phyloP scores from a whole-genome alignment of 345 rosid genomes.

The Aurinia saxatilis region DNA sequence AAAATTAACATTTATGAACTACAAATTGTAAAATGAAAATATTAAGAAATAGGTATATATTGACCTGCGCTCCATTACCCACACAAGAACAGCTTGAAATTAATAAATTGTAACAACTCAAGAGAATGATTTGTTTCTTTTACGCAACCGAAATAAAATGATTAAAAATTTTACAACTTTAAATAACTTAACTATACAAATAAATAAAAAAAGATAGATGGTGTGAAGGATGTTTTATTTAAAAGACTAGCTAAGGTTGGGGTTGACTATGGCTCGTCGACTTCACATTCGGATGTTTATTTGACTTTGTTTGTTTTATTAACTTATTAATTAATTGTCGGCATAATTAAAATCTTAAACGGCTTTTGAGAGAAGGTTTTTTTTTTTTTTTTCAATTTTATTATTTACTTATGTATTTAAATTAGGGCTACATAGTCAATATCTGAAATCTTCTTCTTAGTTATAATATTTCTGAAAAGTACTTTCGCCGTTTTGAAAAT shows the following conservation, averaged over 20 bases:
- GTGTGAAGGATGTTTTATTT: conserved; percentile 6
- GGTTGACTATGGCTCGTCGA: conserved; percentile 19
- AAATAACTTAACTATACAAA: not conserved
- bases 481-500: too few species aligned
- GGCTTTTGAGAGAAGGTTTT: not conserved
- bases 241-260: conserved; percentile 4
- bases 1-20: not conserved
- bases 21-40: conserved; percentile 12
- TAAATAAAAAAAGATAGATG: not conserved
- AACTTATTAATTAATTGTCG: conserved; percentile 1
- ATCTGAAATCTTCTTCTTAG: too few species aligned
- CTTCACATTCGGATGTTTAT: conserved; percentile 2
- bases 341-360: conserved; percentile 5
- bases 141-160: conserved; percentile 17
- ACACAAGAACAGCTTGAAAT: not conserved
- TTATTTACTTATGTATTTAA: too few species aligned
- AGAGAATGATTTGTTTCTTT: conserved; percentile 14
- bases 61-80: conserved; percentile 21
- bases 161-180: too few species aligned
- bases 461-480: too few species aligned
- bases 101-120: conserved; percentile 5
- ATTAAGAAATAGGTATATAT: conserved; percentile 5
- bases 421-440: too few species aligned
- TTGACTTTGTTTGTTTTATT: conserved; percentile 16
- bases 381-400: too few species aligned